Percentiles rank a stretch among this genome's conserved stretches.
phyloP scores from a whole-genome alignment of 768 basidiomycete genomes.

The Tricholoma sp. region DNA sequence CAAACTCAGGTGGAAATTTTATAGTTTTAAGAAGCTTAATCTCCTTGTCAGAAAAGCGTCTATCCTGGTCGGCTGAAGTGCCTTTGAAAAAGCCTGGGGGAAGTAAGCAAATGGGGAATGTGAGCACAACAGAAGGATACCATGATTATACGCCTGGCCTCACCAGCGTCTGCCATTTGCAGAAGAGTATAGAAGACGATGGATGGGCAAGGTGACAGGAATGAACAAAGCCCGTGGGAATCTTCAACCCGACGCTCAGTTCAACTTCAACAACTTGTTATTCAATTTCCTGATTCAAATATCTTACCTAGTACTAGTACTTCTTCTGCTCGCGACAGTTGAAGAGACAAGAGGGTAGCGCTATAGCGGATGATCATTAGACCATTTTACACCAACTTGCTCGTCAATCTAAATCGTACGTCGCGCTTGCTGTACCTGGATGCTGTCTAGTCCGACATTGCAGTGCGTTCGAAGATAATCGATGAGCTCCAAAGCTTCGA shows the following conservation, averaged over 20 bases:
- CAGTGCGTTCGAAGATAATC: no score
- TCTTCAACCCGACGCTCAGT: background rate
- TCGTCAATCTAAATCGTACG: no score
- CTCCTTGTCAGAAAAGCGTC: constrained; percentile 94
- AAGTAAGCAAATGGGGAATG: constrained; percentile 19
- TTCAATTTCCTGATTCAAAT: no score
- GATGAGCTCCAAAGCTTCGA: no score
- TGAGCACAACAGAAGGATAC: constrained; percentile 20
- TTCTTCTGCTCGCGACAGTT: no score
- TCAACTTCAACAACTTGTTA: background rate
- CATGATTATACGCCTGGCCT: constrained; percentile 20
- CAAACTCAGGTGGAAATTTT: constrained; percentile 88
- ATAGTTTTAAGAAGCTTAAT: constrained; percentile 80
- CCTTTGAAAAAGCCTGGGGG: constrained; percentile 80
- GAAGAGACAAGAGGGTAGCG: no score
- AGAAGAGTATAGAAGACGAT: background rate
- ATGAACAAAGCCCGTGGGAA: constrained; percentile 13
- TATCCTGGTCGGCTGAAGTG: constrained; percentile 86
- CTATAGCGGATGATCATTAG: no score
- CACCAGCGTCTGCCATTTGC: constrained; percentile 55
- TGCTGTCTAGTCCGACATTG: no score
- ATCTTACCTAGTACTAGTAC: no score
- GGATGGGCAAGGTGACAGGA: background rate
- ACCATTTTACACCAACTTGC: no score
- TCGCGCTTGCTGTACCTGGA: no score